Conservation (phyloP, 1,284 basidiomycete genomes). For the Ceratobasidium sp. region DNA sequence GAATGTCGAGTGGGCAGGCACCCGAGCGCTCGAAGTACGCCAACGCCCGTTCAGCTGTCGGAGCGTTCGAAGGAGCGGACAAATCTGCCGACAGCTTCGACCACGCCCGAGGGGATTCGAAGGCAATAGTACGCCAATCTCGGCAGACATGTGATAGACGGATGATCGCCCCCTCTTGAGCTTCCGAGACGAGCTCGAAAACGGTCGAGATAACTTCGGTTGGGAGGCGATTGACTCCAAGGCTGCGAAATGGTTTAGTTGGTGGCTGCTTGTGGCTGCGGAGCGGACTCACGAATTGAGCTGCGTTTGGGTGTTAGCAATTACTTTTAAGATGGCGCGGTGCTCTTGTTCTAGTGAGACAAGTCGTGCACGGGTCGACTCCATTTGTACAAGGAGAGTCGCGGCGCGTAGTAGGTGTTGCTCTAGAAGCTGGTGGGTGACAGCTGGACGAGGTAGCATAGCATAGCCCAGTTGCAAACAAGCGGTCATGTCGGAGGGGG, state of each 20-base stretch:
- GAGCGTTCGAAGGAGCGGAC: constrained; percentile 22
- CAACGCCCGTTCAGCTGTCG: constrained; percentile 29
- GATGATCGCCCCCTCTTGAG: constrained; percentile 38
- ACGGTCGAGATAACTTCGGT: constrained; percentile 42
- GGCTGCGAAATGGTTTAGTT: background rate
- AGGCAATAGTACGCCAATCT: constrained; percentile 34
- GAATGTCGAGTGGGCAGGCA: constrained; percentile 45
- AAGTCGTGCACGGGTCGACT: constrained; percentile 26
- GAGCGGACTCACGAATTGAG: constrained; percentile 35
- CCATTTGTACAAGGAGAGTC: constrained; percentile 7
- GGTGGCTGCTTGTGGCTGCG: background rate
- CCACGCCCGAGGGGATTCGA: constrained; percentile 44
- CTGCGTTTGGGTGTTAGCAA: constrained; percentile 4
- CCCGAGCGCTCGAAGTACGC: constrained; percentile 41
- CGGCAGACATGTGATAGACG: constrained; percentile 44
- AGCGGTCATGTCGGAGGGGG: constrained; percentile 15
- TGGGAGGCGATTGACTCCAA: constrained; percentile 37
- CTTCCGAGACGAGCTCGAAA: constrained; percentile 40
- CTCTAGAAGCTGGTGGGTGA: constrained; percentile 28
- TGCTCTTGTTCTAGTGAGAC: constrained; percentile 20
- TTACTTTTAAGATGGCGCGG: background rate
- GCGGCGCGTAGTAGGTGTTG: constrained; percentile 33
- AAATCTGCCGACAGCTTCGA: constrained; percentile 37
- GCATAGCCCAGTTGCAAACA: constrained; percentile 13
- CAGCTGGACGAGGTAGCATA: constrained; percentile 11